These are phyloP conservation scores for Salicornia ramosissima DNA, from an alignment of 148 eudicot genomes.

Conservation along the genomic window DNA sequence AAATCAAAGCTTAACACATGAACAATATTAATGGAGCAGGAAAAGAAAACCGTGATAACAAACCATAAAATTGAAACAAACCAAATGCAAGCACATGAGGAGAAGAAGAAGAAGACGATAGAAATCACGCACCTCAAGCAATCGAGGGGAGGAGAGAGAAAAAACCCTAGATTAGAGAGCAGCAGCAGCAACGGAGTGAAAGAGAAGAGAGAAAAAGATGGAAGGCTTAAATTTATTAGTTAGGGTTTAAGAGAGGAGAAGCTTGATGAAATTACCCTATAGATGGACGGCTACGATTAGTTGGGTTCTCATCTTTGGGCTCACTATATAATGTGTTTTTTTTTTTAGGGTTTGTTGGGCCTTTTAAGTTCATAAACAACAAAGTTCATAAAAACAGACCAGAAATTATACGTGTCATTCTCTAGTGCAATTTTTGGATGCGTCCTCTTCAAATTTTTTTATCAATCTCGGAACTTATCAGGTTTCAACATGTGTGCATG, in stretches of 20 bases:
- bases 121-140: not conserved
- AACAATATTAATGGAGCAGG: no score
- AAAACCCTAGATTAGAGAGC: slow-evolving; percentile 7
- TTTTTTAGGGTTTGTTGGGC: not conserved
- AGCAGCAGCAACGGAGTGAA: slow-evolving; percentile 11
- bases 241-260: slow-evolving; percentile 28
- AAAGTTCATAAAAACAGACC: no score
- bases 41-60: not conserved
- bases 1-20: no score
- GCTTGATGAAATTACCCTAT: slow-evolving; percentile 13
- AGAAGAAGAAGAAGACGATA: not conserved
- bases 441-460: no score
- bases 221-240: not conserved
- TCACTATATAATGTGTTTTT: not conserved
- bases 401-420: no score
- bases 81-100: no score
- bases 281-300: slow-evolving; percentile 26
- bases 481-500: no score
- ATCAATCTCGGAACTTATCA: no score
- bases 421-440: no score
- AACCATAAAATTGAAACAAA: not conserved
- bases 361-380: no score
- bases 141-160: slow-evolving; percentile 6
- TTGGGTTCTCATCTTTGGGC: not conserved
- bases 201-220: not conserved